Evolutionary conservation across 2,329 filamentous ascomycete genomes (phyloP).

Genomic region (Cercospora brassicicola): DNA sequence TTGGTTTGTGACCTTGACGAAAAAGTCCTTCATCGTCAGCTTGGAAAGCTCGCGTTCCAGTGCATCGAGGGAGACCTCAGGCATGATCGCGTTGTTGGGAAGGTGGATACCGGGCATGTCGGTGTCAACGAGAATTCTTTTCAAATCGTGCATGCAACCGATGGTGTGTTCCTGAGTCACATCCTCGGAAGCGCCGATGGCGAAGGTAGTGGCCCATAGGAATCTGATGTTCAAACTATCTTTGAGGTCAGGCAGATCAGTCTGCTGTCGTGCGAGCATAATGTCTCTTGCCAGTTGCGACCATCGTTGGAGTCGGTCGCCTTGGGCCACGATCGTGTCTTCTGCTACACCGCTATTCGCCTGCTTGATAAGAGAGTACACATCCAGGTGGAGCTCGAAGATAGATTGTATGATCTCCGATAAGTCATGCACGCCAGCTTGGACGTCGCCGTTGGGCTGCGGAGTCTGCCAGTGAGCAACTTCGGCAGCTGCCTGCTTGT

Average conservation of each 20-base stretch:
- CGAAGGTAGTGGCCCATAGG: slow-evolving; percentile 65
- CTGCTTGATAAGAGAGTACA: slow-evolving; percentile 63
- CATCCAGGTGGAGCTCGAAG: slow-evolving; percentile 67
- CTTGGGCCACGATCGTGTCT: slow-evolving; percentile 55
- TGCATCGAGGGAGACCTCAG: slow-evolving; percentile 77
- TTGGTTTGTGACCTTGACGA: slow-evolving; percentile 82
- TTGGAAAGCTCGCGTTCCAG: slow-evolving; percentile 89
- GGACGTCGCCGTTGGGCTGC: background rate
- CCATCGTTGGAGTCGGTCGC: slow-evolving; percentile 63
- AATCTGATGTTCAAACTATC: slow-evolving; percentile 58
- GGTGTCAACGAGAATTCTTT: slow-evolving; percentile 52
- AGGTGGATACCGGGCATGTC: slow-evolving; percentile 60
- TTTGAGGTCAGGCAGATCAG: slow-evolving; percentile 26
- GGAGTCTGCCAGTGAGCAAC: slow-evolving; percentile 10
- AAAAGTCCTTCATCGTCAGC: slow-evolving; percentile 94
- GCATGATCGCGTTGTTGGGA: slow-evolving; percentile 84
- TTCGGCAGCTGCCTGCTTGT: slow-evolving; percentile 30
- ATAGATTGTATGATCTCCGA: slow-evolving; percentile 60
- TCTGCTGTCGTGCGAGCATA: slow-evolving; percentile 45
- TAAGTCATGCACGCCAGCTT: slow-evolving; percentile 28
- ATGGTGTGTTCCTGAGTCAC: slow-evolving; percentile 61
- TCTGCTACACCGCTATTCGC: slow-evolving; percentile 58
- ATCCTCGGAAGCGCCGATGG: slow-evolving; percentile 58
- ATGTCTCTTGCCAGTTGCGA: slow-evolving; percentile 57
- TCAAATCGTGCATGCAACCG: slow-evolving; percentile 63